phyloP scores from a whole-genome alignment of 2,329 filamentous ascomycete species.

The Aspergillus terreus region DNA sequence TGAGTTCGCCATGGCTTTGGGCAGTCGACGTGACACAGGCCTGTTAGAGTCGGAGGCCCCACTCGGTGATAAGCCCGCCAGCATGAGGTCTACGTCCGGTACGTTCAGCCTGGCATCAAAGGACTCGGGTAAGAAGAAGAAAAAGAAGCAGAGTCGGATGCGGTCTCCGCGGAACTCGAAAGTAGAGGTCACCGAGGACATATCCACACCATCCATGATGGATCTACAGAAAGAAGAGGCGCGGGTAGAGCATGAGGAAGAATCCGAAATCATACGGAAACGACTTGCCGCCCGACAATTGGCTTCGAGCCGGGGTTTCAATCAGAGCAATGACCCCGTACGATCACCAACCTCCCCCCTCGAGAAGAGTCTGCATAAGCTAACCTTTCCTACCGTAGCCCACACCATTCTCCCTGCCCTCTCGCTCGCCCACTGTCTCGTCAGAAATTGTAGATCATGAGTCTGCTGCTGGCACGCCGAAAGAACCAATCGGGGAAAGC shows the following conservation, averaged over 20 bases:
- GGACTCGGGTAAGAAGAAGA: conserved; percentile 38
- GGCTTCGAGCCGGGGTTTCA: conserved; percentile 53
- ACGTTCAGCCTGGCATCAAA: conserved; percentile 47
- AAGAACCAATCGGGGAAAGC: conserved; percentile 12
- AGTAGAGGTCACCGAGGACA: conserved; percentile 25
- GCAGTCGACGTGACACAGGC: conserved; percentile 59
- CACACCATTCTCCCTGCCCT: conserved; percentile 7
- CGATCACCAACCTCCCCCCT: not conserved
- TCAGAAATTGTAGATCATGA: conserved; percentile 6
- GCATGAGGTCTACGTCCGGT: conserved; percentile 40
- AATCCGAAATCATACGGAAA: conserved; percentile 51
- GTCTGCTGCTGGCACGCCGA: conserved; percentile 5
- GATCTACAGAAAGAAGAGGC: conserved; percentile 59
- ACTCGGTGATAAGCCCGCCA: conserved; percentile 60
- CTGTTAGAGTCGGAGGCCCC: conserved; percentile 59
- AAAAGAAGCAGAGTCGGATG: conserved; percentile 22
- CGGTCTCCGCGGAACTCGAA: conserved; percentile 23
- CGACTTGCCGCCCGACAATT: conserved; percentile 54
- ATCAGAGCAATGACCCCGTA: conserved; percentile 28
- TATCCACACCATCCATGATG: conserved; percentile 46
- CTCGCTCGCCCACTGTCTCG: conserved; percentile 6
- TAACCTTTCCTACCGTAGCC: conserved; percentile 10
- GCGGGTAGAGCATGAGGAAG: conserved; percentile 51
- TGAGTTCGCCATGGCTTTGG: conserved; percentile 81
- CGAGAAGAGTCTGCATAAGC: not conserved